These are phyloP conservation scores for Tulasnella sp. DNA, from an alignment of 768 basidiomycete species.

Conservation along the genomic window DNA sequence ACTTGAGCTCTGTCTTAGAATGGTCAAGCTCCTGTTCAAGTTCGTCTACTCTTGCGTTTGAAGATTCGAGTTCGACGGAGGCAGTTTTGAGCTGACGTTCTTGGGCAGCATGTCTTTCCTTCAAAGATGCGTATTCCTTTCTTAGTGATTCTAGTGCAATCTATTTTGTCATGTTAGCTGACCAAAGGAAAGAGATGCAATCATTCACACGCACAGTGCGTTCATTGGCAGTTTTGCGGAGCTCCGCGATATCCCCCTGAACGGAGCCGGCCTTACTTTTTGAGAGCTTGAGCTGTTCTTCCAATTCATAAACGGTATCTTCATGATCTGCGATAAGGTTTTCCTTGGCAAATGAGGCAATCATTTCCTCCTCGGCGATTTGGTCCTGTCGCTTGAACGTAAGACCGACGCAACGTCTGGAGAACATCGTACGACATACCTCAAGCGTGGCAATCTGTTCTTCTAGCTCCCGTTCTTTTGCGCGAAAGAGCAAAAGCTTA, in stretches of 20 bases:
- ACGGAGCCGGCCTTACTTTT: background rate
- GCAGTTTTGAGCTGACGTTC: background rate
- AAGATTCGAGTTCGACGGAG: conserved; percentile 3
- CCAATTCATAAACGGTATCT: background rate
- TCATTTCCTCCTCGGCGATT: background rate
- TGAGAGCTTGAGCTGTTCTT: background rate
- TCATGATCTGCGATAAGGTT: background rate
- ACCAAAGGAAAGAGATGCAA: background rate
- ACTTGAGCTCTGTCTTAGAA: background rate
- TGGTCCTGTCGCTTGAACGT: background rate
- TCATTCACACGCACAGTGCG: background rate
- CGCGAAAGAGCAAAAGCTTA: background rate
- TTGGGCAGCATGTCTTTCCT: background rate
- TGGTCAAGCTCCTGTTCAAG: background rate
- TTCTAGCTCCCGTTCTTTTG: conserved; percentile 12
- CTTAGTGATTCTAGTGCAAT: background rate
- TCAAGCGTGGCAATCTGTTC: background rate
- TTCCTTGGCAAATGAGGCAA: background rate
- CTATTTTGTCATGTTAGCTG: background rate
- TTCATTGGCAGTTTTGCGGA: background rate
- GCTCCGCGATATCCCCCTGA: background rate
- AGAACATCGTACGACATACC: background rate
- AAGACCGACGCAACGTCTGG: background rate
- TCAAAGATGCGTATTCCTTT: background rate
- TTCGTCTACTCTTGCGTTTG: conserved; percentile 9